A percentile compares a stretch with the other conserved stretches of the same genome.
Evolutionary conservation across 2,329 filamentous ascomycete genomes (phyloP).

Genomic region (Phaeosphaeriaceae sp.): DNA sequence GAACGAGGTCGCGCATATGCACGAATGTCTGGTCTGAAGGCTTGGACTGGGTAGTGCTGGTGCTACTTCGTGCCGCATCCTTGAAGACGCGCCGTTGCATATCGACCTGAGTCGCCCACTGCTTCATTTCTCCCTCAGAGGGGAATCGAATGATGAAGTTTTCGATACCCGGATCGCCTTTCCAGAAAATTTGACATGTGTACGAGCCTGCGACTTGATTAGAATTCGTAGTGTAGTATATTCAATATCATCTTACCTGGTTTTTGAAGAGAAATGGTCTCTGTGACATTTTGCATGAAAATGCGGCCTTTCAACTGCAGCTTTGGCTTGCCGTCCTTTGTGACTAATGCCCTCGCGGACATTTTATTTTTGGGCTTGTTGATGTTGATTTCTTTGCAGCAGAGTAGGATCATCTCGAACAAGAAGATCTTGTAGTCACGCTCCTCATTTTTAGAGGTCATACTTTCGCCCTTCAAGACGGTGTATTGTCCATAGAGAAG

Average conservation of each 20-base stretch:
- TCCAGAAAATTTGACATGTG: slow-evolving; percentile 98
- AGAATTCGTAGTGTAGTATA: background rate
- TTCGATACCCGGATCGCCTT: slow-evolving; percentile 91
- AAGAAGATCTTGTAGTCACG: slow-evolving; percentile 99
- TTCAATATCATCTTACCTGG: slow-evolving; percentile 64
- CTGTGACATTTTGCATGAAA: slow-evolving; percentile 98
- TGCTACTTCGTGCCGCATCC: slow-evolving; percentile 59
- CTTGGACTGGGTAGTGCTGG: slow-evolving; percentile 54
- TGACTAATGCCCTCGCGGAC: slow-evolving; percentile 71
- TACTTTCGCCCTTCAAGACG: slow-evolving; percentile 80
- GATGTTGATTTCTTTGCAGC: slow-evolving; percentile 91
- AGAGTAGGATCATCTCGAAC: slow-evolving; percentile 92
- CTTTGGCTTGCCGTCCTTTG: slow-evolving; percentile 74
- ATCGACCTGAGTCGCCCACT: slow-evolving; percentile 84
- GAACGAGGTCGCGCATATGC: slow-evolving; percentile 74
- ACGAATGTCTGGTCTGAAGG: slow-evolving; percentile 75
- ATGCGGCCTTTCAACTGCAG: slow-evolving; percentile 95
- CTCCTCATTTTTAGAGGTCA: slow-evolving; percentile 80
- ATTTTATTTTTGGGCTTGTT: slow-evolving; percentile 77
- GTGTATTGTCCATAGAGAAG: slow-evolving; percentile 89
- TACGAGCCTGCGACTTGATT: slow-evolving; percentile 71
- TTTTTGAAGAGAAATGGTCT: slow-evolving; percentile 85
- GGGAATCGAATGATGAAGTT: slow-evolving; percentile 94
- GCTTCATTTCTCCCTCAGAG: slow-evolving; percentile 91
- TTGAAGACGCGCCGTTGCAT: slow-evolving; percentile 67